Conservation (phyloP, 225 moss, liverwort and hornwort genomes). For the Neckera pumila region DNA sequence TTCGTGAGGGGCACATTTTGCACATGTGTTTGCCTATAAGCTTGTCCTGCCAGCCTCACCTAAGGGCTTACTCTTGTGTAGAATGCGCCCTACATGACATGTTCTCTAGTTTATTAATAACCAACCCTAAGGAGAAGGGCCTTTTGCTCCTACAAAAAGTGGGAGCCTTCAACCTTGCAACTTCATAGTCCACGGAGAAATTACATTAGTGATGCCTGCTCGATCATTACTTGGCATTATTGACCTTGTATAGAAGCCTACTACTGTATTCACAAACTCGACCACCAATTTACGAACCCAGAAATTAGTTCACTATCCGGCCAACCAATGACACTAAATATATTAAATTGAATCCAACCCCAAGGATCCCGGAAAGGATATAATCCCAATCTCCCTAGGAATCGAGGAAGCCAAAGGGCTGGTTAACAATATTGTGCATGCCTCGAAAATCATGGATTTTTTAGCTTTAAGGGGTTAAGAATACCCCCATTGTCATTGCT, state of each 20-base stretch:
- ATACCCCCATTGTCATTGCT: too few relatives aligned
- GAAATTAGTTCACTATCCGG: too few relatives aligned
- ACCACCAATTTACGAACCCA: fast-evolving
- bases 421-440: fast-evolving
- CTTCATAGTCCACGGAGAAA: neutral
- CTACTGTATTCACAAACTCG: neutral
- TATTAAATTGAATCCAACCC: too few relatives aligned
- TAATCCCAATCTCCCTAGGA: neutral
- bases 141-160: neutral
- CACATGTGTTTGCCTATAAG: too few relatives aligned
- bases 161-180: fast-evolving
- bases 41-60: neutral
- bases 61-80: too few relatives aligned
- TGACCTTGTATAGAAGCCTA: neutral
- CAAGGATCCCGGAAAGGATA: too few relatives aligned
- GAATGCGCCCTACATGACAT: too few relatives aligned
- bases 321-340: too few relatives aligned
- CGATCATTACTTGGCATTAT: neutral
- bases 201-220: neutral
- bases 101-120: neutral
- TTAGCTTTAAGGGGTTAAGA: too few relatives aligned
- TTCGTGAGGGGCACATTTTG: too few relatives aligned
- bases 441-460: neutral
- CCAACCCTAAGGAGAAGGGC: too few relatives aligned
- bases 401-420: fast-evolving